phyloP scores from a whole-genome alignment of 2,329 filamentous ascomycete genomes.

The Pseudogymnoascus sp. region DNA sequence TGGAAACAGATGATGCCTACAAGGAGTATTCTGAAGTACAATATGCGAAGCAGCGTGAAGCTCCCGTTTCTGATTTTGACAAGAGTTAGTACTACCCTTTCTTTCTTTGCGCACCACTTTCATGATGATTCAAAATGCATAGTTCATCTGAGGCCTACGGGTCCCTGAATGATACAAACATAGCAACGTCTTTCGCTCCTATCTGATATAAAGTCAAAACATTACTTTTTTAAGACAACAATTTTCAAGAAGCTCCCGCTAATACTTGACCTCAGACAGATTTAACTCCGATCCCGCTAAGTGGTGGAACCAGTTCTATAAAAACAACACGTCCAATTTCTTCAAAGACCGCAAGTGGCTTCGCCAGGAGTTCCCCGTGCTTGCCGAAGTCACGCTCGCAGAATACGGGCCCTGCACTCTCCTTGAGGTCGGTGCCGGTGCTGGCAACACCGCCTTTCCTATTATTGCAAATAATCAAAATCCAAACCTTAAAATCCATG shows the following conservation, averaged over 20 bases:
- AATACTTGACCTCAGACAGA: constrained; percentile 47
- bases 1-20: constrained; percentile 84
- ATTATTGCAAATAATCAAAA: constrained; percentile 81
- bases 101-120: constrained; percentile 2
- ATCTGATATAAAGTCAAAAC: constrained; percentile 44
- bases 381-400: constrained; percentile 65
- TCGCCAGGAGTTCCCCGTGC: constrained; percentile 85
- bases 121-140: constrained; percentile 54
- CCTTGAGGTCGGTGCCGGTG: constrained; percentile 88
- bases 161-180: constrained; percentile 50
- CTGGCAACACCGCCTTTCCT: constrained; percentile 93
- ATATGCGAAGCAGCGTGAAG: constrained; percentile 73
- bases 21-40: constrained; percentile 78
- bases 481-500: constrained; percentile 71
- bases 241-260: constrained; percentile 26
- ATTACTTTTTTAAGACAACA: constrained; percentile 8
- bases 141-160: constrained; percentile 57
- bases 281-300: constrained; percentile 88
- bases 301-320: constrained; percentile 98
- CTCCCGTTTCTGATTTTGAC: constrained; percentile 89
- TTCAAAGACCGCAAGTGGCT: constrained; percentile 99
- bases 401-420: constrained; percentile 63
- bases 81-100: constrained; percentile 50
- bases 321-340: constrained; percentile 94
- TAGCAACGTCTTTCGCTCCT: constrained; percentile 62